Evolutionary conservation across 163 green algal species (phyloP).

Genomic region (Smithsoniella earleae): DNA sequence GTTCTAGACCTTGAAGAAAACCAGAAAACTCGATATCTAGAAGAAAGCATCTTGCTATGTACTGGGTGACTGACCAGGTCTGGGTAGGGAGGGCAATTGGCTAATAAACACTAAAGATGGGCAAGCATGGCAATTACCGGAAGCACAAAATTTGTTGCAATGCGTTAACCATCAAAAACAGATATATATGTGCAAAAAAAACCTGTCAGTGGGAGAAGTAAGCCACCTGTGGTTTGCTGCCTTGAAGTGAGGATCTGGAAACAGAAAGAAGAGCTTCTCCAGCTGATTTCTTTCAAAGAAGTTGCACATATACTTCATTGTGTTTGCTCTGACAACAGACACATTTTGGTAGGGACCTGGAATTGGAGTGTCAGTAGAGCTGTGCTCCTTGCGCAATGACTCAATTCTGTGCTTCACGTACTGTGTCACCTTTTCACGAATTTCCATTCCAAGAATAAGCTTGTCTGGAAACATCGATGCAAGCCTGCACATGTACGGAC

Average conservation of each 20-base stretch:
- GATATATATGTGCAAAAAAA: too few species aligned
- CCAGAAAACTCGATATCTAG: too few species aligned
- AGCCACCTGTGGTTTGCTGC: constrained; percentile 29
- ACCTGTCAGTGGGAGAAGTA: too few species aligned
- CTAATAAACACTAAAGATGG: too few species aligned
- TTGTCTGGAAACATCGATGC: constrained; percentile 77
- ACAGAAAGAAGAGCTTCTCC: constrained; percentile 97
- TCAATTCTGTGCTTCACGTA: constrained; percentile 61
- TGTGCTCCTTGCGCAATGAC: constrained; percentile 36
- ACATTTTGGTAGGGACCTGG: constrained; percentile 73
- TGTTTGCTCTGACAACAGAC: constrained; percentile 74
- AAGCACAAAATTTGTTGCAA: too few species aligned
- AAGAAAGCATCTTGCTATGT: too few species aligned
- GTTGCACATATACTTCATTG: constrained; percentile 90
- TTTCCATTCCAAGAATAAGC: constrained; percentile 90
- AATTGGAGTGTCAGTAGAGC: constrained; percentile 53
- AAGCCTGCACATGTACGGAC: constrained; percentile 48
- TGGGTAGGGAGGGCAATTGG: too few species aligned
- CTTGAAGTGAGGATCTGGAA: constrained; percentile 91
- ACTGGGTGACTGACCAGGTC: too few species aligned
- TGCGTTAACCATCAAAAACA: too few species aligned
- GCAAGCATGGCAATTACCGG: too few species aligned
- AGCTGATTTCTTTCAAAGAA: constrained; percentile 90
- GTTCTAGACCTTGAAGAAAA: too few species aligned
- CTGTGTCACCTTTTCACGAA: constrained; percentile 85